Evolutionary conservation across 2,329 filamentous ascomycete species (phyloP), one percentile per base, ranked within the genome.

Genomic region (Arthroderma sp.): DNA sequence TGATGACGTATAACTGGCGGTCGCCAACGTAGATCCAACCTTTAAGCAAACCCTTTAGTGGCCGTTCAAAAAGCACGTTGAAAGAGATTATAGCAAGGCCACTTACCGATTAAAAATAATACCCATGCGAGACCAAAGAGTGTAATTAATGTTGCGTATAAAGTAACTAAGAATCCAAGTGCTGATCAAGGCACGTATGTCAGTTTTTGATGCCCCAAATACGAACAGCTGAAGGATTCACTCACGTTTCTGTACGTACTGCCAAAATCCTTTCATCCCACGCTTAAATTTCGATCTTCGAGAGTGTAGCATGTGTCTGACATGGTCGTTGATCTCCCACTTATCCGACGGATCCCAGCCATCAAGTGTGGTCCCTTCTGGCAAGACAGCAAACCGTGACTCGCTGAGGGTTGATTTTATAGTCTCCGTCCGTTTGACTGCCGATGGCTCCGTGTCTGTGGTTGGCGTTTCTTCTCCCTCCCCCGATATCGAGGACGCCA

Each of bases 61-160:
- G 9, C 6, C 1, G 25, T 3, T 17, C 19, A 15, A 52, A 52
- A 5, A 17, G 17, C 15, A 28, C 4, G 5, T 13, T 52, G 13
- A 21, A 11, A 23, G 25, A n/a, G 23, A 9, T 9, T 1, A 25
- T 4, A 33, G 23, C 1, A 51, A 39, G 15, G 15, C 17, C 33
- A 59, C 69, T 57, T 70, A 75, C 85, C 87, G 67, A 95, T 95
- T 56, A 94, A 75, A 72, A 91, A 93, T n/a, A 94, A 79, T 1
- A 95, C 88, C 89, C 88, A 95, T 0, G 87, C 87, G 11, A 91
- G 77, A 66, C 88, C 88, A 64, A 94, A 95, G 0, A 91, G 76
- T 0, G 88, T 93, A 64, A 95, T 91, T 19, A 91, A 76, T 0
- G 81, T 84, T 7, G 88, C 88, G 69, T 95, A 95, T 2, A 94